Evolutionary conservation across 2,329 filamentous ascomycete genomes (phyloP).

Genomic region (Neofusicoccum cordaticola): DNA sequence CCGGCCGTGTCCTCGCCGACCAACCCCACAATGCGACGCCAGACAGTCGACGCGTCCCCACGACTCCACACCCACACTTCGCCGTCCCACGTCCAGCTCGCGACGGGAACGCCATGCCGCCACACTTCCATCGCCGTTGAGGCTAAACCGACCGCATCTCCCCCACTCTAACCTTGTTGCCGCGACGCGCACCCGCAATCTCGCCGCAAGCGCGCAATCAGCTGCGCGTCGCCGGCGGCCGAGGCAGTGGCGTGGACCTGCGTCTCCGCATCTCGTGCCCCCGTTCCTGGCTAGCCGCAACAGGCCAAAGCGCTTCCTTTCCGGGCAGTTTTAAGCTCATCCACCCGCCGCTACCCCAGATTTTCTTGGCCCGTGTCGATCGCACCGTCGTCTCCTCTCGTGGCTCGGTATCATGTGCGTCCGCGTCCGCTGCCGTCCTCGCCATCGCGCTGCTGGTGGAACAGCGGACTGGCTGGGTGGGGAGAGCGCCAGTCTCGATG

Average conservation of each 20-base stretch:
- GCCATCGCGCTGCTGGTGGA: not conserved
- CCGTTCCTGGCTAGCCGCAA: not conserved
- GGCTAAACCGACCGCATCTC: not conserved
- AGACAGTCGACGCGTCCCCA: too few species aligned
- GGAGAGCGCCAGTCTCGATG: not conserved
- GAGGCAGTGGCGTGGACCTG: conserved; percentile 8
- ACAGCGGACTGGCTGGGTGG: not conserved
- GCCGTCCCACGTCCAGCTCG: too few species aligned
- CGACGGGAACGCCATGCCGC: not conserved
- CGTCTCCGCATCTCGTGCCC: not conserved
- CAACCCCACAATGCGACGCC: not conserved
- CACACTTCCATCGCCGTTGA: not conserved
- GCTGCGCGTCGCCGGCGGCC: not conserved
- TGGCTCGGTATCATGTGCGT: conserved; percentile 1
- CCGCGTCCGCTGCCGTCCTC: not conserved
- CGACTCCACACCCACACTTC: not conserved
- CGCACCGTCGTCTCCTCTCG: not conserved
- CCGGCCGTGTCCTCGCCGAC: not conserved
- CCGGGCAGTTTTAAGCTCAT: not conserved
- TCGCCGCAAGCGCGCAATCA: not conserved
- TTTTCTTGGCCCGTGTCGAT: not conserved
- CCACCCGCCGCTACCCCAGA: conserved; percentile 6
- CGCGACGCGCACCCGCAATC: not conserved
- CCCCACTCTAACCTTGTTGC: not conserved
- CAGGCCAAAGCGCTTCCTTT: not conserved